Evolutionary conservation across 441 rosid genomes (phyloP).

Genomic region (Iberis amara): DNA sequence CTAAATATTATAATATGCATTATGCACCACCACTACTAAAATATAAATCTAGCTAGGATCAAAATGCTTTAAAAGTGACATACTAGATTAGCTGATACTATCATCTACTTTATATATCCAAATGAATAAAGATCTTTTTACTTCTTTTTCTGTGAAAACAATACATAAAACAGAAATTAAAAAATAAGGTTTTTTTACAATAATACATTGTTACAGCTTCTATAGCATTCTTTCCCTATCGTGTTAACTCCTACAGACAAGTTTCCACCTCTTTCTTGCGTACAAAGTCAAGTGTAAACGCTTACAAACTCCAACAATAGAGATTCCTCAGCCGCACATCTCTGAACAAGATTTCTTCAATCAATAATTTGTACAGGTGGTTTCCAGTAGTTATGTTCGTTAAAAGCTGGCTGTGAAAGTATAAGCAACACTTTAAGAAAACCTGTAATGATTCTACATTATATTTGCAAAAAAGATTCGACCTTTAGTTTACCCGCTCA

Average conservation of each 20-base stretch:
- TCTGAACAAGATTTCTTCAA: slow-evolving; percentile 16
- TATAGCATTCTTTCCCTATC: slow-evolving; percentile 12
- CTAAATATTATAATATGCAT: too few relatives aligned
- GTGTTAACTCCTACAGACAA: slow-evolving; percentile 24
- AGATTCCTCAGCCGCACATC: slow-evolving; percentile 9
- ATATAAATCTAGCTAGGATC: too few relatives aligned
- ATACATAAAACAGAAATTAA: too few relatives aligned
- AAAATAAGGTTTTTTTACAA: background rate
- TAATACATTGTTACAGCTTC: slow-evolving; percentile 16
- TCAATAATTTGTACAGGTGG: slow-evolving; percentile 55
- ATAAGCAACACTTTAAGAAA: background rate
- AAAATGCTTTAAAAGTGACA: too few relatives aligned
- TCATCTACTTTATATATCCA: too few relatives aligned
- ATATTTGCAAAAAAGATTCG: background rate
- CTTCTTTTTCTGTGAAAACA: too few relatives aligned
- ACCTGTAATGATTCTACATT: slow-evolving; percentile 10
- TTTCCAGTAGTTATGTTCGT: slow-evolving; percentile 84
- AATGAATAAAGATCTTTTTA: too few relatives aligned
- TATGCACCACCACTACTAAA: too few relatives aligned
- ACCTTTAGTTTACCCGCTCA: background rate
- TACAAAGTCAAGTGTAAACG: slow-evolving; percentile 15
- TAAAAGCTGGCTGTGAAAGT: slow-evolving; percentile 66
- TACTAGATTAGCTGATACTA: too few relatives aligned
- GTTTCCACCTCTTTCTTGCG: slow-evolving; percentile 20
- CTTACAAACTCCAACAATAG: slow-evolving; percentile 8